Evolutionary conservation across 1,284 basidiomycete genomes (phyloP).

Genomic region (Naganishia cerealis): DNA sequence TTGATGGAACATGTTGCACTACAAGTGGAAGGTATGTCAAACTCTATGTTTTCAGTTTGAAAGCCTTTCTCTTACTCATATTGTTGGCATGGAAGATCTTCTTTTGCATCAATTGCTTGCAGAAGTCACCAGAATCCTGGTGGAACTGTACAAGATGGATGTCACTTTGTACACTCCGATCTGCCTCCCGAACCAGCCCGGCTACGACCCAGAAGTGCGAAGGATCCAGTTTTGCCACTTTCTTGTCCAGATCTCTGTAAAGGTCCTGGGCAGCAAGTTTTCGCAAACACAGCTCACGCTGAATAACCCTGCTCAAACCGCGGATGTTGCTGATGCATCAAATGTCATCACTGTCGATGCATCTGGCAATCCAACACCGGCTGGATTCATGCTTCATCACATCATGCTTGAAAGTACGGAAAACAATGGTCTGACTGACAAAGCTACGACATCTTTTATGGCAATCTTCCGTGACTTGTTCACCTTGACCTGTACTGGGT

Average conservation of each 20-base stretch:
- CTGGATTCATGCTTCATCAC: constrained; percentile 16
- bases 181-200: background rate
- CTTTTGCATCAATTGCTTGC: constrained; percentile 2
- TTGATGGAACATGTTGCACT: constrained; percentile 10
- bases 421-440: background rate
- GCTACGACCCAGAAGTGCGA: constrained; percentile 8
- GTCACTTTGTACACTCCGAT: constrained; percentile 14
- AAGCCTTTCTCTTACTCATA: background rate
- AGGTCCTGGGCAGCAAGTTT: background rate
- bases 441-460: background rate
- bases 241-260: background rate
- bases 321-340: background rate
- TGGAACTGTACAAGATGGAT: constrained; percentile 15
- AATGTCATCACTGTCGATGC: constrained; percentile 15
- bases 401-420: background rate
- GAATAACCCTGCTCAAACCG: background rate
- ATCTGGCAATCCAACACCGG: constrained; percentile 14
- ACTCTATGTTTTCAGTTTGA: background rate
- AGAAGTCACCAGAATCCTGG: constrained; percentile 7
- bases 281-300: constrained; percentile 4
- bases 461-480: constrained; percentile 3
- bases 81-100: background rate
- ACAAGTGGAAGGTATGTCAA: constrained; percentile 2
- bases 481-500: background rate
- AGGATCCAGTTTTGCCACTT: constrained; percentile 1